Evolutionary conservation across 768 basidiomycete species (phyloP).

Genomic region (Termitomyces sp.): DNA sequence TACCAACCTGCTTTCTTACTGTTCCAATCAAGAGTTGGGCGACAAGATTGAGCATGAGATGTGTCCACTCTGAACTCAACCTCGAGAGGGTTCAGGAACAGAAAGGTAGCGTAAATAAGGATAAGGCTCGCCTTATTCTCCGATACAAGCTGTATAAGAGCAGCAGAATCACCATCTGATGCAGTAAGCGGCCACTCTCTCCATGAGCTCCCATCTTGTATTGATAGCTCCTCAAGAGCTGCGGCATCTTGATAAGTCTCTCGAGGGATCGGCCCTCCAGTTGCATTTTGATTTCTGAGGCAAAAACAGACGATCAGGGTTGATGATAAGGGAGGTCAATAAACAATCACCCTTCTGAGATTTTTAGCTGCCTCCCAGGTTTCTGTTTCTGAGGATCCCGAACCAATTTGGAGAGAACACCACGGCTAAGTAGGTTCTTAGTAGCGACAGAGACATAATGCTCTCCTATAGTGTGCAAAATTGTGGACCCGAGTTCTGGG

Average conservation of each 20-base stretch:
- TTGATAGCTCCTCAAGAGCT: slow-evolving; percentile 51
- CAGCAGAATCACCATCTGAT: slow-evolving; percentile 76
- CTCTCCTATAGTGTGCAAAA: slow-evolving; percentile 56
- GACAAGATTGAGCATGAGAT: slow-evolving; percentile 47
- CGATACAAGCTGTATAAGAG: slow-evolving; percentile 76
- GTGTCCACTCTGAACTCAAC: slow-evolving; percentile 72
- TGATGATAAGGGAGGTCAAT: background rate
- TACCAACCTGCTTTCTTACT: slow-evolving; percentile 81
- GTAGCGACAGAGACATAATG: slow-evolving; percentile 49
- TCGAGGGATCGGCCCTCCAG: slow-evolving; percentile 55
- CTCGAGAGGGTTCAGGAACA: slow-evolving; percentile 27
- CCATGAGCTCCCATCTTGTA: slow-evolving; percentile 43
- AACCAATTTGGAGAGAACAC: slow-evolving; percentile 60
- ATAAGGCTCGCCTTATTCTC: slow-evolving; percentile 54
- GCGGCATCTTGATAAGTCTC: slow-evolving; percentile 72
- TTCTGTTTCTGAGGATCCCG: slow-evolving; percentile 56
- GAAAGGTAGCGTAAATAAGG: background rate
- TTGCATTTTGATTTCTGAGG: slow-evolving; percentile 58
- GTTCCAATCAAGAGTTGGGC: slow-evolving; percentile 67
- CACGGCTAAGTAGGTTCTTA: slow-evolving; percentile 54
- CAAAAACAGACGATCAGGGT: background rate
- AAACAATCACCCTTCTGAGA: slow-evolving; percentile 57
- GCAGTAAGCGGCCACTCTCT: slow-evolving; percentile 78
- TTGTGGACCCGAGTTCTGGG: slow-evolving; percentile 44
- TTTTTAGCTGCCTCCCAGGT: slow-evolving; percentile 72